Conservation (phyloP, 2,329 filamentous ascomycete genomes). For the Clonostachys rosea region DNA sequence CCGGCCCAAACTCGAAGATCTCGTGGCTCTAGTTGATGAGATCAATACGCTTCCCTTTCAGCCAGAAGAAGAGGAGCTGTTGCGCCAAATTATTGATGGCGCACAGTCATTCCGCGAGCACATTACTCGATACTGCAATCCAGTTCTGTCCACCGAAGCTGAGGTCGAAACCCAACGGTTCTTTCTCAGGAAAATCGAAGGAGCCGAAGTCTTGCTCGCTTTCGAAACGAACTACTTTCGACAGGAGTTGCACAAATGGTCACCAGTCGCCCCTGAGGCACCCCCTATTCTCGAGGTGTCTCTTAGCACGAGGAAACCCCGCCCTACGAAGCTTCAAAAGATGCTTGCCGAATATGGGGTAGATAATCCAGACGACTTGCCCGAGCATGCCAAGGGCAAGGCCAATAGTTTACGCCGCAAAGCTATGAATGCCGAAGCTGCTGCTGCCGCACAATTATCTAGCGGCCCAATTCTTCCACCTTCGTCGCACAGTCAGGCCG, state of each 20-base stretch:
- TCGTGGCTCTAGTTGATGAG: constrained; percentile 80
- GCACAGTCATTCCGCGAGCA: constrained; percentile 81
- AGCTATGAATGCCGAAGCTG: constrained; percentile 53
- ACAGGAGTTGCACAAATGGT: constrained; percentile 92
- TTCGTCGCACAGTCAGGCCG: not conserved
- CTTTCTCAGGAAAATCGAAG: constrained; percentile 94
- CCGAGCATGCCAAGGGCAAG: constrained; percentile 76
- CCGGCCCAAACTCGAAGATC: constrained; percentile 88
- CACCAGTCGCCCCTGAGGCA: constrained; percentile 78
- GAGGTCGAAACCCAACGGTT: constrained; percentile 90
- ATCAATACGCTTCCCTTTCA: constrained; percentile 82
- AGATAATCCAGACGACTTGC: constrained; percentile 84
- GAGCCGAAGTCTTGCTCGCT: constrained; percentile 85
- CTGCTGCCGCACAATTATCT: constrained; percentile 20
- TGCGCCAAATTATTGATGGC: constrained; percentile 82
- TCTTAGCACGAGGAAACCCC: constrained; percentile 87
- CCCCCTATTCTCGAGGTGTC: constrained; percentile 85
- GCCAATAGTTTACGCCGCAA: constrained; percentile 70
- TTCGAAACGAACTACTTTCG: constrained; percentile 98
- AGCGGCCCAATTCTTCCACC: not conserved
- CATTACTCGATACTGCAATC: constrained; percentile 76
- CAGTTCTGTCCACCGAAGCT: constrained; percentile 73
- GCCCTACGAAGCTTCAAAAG: constrained; percentile 95
- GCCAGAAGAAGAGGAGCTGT: constrained; percentile 85
- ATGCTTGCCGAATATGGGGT: constrained; percentile 86